Evolutionary conservation across 257 asterid genomes (phyloP).

Genomic region (Penstemon barbatus): DNA sequence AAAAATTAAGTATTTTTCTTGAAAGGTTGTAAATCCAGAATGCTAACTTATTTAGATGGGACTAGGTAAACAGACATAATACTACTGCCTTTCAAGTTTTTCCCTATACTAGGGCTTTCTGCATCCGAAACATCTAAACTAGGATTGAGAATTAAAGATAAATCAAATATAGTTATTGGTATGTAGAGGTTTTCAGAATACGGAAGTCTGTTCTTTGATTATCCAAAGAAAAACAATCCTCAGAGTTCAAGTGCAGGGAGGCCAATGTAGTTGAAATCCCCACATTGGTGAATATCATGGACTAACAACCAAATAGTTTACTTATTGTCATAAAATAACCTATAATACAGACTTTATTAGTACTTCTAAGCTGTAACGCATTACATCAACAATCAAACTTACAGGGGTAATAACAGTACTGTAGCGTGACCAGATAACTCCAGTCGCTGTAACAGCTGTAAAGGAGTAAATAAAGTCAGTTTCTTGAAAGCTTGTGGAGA

Average conservation of each 20-base stretch:
- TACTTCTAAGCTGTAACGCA: not conserved
- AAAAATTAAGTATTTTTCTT: not conserved
- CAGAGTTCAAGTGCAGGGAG: not conserved
- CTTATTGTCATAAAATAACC: not conserved
- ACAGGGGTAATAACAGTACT: constrained; percentile 73
- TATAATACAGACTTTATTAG: too few species aligned
- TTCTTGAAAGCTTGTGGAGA: constrained; percentile 15
- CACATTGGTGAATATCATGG: not conserved
- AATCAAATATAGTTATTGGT: not conserved
- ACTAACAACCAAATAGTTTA: not conserved
- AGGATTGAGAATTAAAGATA: not conserved
- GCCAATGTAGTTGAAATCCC: not conserved
- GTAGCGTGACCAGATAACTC: constrained; percentile 76
- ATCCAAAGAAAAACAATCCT: not conserved
- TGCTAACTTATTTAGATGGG: not conserved
- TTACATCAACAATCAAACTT: constrained; percentile 34
- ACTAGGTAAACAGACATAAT: not conserved
- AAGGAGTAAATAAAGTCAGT: constrained; percentile 18
- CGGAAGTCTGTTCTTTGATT: not conserved
- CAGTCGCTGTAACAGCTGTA: constrained; percentile 75
- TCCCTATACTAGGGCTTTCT: not conserved
- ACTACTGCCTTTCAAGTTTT: not conserved
- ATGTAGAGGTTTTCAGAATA: not conserved
- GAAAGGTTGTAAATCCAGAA: not conserved
- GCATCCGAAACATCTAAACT: not conserved